These are phyloP conservation scores for Trichosporon sp. DNA, from an alignment of 1,284 basidiomycete species.

Conservation along the genomic window DNA sequence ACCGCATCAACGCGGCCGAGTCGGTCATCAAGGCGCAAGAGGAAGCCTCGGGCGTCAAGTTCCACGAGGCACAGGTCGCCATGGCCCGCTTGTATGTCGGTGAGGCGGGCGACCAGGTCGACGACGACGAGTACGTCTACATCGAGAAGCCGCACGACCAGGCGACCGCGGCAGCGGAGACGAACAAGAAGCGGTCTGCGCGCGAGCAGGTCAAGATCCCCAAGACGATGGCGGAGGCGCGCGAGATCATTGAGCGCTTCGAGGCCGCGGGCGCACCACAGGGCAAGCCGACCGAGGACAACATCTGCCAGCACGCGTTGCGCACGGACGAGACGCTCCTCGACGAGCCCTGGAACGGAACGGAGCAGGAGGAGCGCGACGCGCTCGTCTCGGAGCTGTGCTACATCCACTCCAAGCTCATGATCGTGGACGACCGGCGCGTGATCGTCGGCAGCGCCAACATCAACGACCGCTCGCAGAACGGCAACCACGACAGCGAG, in stretches of 20 bases:
- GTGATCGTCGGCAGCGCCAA: slow-evolving; percentile 68
- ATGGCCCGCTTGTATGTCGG: slow-evolving; percentile 79
- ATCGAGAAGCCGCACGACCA: slow-evolving; percentile 59
- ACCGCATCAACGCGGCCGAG: slow-evolving; percentile 78
- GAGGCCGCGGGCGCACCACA: slow-evolving; percentile 63
- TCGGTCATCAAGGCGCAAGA: slow-evolving; percentile 72
- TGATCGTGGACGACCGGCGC: slow-evolving; percentile 88
- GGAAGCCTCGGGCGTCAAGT: slow-evolving; percentile 70
- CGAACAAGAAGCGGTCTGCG: slow-evolving; percentile 53
- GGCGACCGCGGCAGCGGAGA: slow-evolving; percentile 64
- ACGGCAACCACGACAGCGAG: slow-evolving; percentile 90
- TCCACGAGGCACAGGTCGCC: slow-evolving; percentile 82
- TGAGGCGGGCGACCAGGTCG: slow-evolving; percentile 21
- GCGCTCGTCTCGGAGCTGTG: slow-evolving; percentile 72
- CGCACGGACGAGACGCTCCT: slow-evolving; percentile 64
- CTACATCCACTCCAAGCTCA: slow-evolving; percentile 62
- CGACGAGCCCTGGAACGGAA: slow-evolving; percentile 80
- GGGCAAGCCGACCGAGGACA: slow-evolving; percentile 33
- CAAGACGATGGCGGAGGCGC: slow-evolving; percentile 62
- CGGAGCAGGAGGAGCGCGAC: slow-evolving; percentile 75
- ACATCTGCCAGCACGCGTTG: slow-evolving; percentile 67
- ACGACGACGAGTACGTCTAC: slow-evolving; percentile 55
- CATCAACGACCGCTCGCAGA: slow-evolving; percentile 64
- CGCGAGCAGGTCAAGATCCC: slow-evolving; percentile 61
- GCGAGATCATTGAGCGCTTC: slow-evolving; percentile 67